These are phyloP conservation scores for Lentinula novae-zelandiae DNA, from an alignment of 1,284 basidiomycete genomes.

Conservation along the genomic window DNA sequence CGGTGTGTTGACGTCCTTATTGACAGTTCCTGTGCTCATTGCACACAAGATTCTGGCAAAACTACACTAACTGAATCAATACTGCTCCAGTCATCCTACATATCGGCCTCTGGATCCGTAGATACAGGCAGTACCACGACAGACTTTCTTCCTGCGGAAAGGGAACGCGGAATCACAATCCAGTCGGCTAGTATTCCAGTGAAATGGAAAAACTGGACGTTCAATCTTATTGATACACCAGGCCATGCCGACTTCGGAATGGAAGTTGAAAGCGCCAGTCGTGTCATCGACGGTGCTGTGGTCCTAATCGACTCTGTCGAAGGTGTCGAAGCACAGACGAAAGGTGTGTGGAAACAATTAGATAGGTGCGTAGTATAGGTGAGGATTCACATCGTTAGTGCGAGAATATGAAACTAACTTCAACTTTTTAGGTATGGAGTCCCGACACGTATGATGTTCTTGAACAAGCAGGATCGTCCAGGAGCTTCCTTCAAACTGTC, in stretches of 20 bases:
- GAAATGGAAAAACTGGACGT: conserved; percentile 80
- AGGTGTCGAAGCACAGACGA: conserved; percentile 88
- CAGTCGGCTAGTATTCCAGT: conserved; percentile 91
- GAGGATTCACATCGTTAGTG: conserved; percentile 12
- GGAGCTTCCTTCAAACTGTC: conserved; percentile 78
- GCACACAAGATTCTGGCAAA: conserved; percentile 76
- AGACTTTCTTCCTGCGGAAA: conserved; percentile 86
- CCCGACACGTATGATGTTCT: conserved; percentile 71
- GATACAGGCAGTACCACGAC: conserved; percentile 90
- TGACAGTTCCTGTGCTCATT: conserved; percentile 1
- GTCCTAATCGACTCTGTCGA: conserved; percentile 88
- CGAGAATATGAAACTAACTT: background rate
- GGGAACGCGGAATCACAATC: conserved; percentile 88
- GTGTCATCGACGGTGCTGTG: conserved; percentile 86
- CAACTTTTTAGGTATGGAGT: conserved; percentile 63
- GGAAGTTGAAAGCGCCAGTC: conserved; percentile 90
- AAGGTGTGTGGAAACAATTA: conserved; percentile 83
- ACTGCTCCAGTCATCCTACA: conserved; percentile 70
- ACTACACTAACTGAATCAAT: conserved; percentile 90
- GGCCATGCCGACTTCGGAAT: conserved; percentile 94
- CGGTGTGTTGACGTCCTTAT: conserved; percentile 39
- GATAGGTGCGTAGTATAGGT: conserved; percentile 58
- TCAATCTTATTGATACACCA: conserved; percentile 88
- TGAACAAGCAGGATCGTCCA: conserved; percentile 87
- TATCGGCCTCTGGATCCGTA: conserved; percentile 75